Evolutionary conservation across 106 monocot genomes (phyloP).

Genomic region (Alisma plantagoaquatica): DNA sequence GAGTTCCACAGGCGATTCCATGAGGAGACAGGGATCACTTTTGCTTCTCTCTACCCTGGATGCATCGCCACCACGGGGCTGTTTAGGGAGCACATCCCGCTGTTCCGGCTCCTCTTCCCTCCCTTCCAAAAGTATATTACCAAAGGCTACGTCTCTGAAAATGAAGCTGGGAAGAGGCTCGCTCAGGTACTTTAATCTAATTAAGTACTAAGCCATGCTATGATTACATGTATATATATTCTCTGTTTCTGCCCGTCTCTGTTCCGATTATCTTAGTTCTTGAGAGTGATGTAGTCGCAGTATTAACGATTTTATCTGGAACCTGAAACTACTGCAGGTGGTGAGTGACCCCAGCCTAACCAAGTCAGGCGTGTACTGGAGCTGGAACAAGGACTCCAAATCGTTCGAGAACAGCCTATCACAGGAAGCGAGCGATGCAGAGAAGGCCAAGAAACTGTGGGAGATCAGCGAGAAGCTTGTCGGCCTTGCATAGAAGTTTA

Average conservation of each 20-base stretch:
- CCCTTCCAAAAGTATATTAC: constrained; percentile 94
- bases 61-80: constrained; percentile 87
- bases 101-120: constrained; percentile 74
- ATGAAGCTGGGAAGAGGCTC: constrained; percentile 68
- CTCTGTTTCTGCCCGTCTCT: no score
- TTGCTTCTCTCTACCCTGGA: constrained; percentile 74
- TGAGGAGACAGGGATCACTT: constrained; percentile 75
- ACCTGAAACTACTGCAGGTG: no score
- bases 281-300: no score
- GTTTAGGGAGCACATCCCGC: constrained; percentile 72
- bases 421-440: constrained; percentile 62
- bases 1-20: constrained; percentile 72
- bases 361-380: constrained; percentile 91
- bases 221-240: no score
- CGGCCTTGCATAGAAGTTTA: constrained; percentile 50
- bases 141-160: constrained; percentile 80
- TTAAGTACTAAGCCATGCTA: not conserved
- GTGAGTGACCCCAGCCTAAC: no score
- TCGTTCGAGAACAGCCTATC: constrained; percentile 88
- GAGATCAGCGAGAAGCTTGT: constrained; percentile 75
- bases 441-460: constrained; percentile 63
- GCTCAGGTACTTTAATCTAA: constrained; percentile 43
- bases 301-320: no score
- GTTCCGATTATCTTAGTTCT: no score
- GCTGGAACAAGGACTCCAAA: constrained; percentile 89